phyloP scores from a whole-genome alignment of 495 filamentous ascomycete genomes.

The Podospora bellae-mahoneyi region DNA sequence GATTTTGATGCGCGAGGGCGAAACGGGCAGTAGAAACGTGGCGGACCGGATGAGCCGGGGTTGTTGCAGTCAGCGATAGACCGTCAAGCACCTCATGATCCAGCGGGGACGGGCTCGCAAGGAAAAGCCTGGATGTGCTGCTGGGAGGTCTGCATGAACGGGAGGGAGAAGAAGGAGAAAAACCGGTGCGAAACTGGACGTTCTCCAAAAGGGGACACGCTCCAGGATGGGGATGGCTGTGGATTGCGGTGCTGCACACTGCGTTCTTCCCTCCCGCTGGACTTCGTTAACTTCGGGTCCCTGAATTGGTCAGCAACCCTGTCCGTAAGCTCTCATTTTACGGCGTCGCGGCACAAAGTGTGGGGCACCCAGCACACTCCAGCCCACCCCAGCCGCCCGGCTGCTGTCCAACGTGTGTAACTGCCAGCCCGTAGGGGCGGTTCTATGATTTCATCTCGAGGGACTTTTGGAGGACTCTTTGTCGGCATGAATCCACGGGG shows the following conservation, averaged over 20 bases:
- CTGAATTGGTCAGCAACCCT: constrained; percentile 33
- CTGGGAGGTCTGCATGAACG: constrained; percentile 13
- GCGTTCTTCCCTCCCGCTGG: constrained; percentile 9
- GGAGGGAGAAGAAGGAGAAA: constrained; percentile 3
- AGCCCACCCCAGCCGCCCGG: background rate
- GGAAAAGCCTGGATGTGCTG: constrained; percentile 5
- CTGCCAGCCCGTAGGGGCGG: constrained; percentile 4
- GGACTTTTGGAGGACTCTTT: background rate
- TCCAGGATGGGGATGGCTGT: background rate
- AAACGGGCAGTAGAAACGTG: background rate
- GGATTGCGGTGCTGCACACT: background rate
- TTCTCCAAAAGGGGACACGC: constrained; percentile 5
- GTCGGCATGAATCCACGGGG: background rate
- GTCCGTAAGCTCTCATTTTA: constrained; percentile 26
- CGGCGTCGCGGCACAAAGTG: constrained; percentile 29
- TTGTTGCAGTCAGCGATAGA: constrained; percentile 17
- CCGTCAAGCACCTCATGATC: constrained; percentile 10
- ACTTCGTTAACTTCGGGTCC: constrained; percentile 19
- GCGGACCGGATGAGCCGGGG: constrained; percentile 23
- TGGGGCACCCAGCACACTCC: constrained; percentile 6
- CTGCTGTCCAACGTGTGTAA: background rate
- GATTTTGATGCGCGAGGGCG: constrained; percentile 22
- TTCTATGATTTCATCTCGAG: background rate
- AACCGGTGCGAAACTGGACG: background rate
- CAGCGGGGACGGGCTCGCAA: constrained; percentile 6